Conservation (phyloP, 2,329 filamentous ascomycete genomes). For the Sarocladium strictum region DNA sequence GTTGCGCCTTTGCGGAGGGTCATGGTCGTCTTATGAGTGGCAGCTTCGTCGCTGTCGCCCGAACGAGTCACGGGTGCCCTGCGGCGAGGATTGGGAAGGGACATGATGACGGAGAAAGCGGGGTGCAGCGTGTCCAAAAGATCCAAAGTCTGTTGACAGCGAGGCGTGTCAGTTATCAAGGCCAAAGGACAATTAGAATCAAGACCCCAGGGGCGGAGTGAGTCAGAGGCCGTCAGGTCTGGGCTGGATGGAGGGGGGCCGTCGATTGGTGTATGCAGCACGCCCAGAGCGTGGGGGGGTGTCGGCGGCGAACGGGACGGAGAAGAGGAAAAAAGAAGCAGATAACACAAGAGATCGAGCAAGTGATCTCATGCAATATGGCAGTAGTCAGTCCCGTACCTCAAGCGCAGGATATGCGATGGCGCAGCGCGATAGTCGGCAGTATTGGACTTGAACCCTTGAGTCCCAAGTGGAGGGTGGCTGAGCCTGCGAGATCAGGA, state of each 20-base stretch:
- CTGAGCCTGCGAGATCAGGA: slow-evolving; percentile 5
- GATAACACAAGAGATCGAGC: background rate
- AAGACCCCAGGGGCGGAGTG: background rate
- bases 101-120: slow-evolving; percentile 9
- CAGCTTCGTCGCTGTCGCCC: background rate
- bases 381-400: background rate
- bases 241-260: slow-evolving; percentile 1
- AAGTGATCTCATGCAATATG: slow-evolving; percentile 9
- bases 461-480: slow-evolving; percentile 4
- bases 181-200: background rate
- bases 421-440: background rate
- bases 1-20: slow-evolving; percentile 67
- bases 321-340: background rate
- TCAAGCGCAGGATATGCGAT: background rate
- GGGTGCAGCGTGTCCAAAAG: background rate
- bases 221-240: slow-evolving; percentile 4
- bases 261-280: slow-evolving; percentile 1
- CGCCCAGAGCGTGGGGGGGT: background rate
- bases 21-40: slow-evolving; percentile 11
- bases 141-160: slow-evolving; percentile 5
- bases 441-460: background rate
- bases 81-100: slow-evolving; percentile 4
- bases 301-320: background rate
- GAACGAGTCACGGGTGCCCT: background rate
- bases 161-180: slow-evolving; percentile 8